Conservation (phyloP, 805 yeast genomes). For the Yamadazyma scolyti region DNA sequence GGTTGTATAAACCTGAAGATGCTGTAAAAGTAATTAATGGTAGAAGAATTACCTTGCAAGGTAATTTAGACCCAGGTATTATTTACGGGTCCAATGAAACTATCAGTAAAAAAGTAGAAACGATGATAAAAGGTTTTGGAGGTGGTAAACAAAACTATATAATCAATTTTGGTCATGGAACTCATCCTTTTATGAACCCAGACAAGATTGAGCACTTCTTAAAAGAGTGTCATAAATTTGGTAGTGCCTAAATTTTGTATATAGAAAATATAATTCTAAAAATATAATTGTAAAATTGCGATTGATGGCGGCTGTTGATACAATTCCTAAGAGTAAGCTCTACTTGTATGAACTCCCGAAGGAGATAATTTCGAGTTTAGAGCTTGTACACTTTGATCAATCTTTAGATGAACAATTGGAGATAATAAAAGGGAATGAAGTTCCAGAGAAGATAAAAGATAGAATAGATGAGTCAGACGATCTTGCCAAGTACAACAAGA, state of each 20-base stretch:
- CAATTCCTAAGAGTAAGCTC: slow-evolving; percentile 22
- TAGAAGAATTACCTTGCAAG: slow-evolving; percentile 80
- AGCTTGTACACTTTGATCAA: slow-evolving; percentile 53
- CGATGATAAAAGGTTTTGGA: slow-evolving; percentile 89
- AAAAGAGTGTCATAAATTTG: slow-evolving; percentile 81
- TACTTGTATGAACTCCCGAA: slow-evolving; percentile 48
- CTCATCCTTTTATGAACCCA: slow-evolving; percentile 97
- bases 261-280: slow-evolving; percentile 2
- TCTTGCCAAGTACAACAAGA: slow-evolving; percentile 55
- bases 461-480: no score
- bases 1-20: slow-evolving; percentile 81
- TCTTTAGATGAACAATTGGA: slow-evolving; percentile 3
- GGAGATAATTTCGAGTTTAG: slow-evolving; percentile 41
- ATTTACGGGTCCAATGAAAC: slow-evolving; percentile 86
- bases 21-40: slow-evolving; percentile 74
- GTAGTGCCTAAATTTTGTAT: slow-evolving; percentile 27
- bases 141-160: slow-evolving; percentile 91
- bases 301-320: no score
- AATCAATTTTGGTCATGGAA: slow-evolving; percentile 96
- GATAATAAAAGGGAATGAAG: neutral
- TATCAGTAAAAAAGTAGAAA: slow-evolving; percentile 75
- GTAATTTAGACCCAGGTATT: slow-evolving; percentile 92
- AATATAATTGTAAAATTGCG: no score
- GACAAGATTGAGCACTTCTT: slow-evolving; percentile 82
- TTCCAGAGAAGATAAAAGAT: slow-evolving; percentile 3